Evolutionary conservation across 2,329 filamentous ascomycete genomes (phyloP).

Genomic region (Phyllosticta citrichinensis): DNA sequence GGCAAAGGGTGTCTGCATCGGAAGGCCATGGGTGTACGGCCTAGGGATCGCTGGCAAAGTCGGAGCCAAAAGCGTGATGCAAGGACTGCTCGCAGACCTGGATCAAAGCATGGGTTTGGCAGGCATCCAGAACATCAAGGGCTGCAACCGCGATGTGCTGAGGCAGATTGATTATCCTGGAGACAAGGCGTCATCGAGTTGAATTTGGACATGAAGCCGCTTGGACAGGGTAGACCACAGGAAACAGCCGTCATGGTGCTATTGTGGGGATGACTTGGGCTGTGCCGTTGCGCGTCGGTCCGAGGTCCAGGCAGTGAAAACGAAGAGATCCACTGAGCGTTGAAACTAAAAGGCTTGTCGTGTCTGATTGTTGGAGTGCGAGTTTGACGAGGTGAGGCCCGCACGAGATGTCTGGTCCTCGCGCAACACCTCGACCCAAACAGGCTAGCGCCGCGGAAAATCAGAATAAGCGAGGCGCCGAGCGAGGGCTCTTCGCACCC

Average conservation of each 20-base stretch:
- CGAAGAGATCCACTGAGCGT: too few species aligned
- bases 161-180: constrained; percentile 3
- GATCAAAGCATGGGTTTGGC: constrained; percentile 20
- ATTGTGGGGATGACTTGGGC: background rate
- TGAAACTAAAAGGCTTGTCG: too few species aligned
- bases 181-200: constrained; percentile 1
- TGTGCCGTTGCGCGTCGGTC: background rate
- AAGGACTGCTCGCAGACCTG: constrained; percentile 12
- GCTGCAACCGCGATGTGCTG: constrained; percentile 1
- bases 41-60: constrained; percentile 45
- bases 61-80: constrained; percentile 37
- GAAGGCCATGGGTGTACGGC: constrained; percentile 49
- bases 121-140: constrained; percentile 16
- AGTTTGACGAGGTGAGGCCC: background rate
- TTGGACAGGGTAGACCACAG: background rate
- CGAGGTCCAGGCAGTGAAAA: too few species aligned
- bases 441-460: background rate
- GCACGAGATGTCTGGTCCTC: background rate
- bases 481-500: background rate
- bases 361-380: too few species aligned
- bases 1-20: constrained; percentile 48
- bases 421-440: background rate
- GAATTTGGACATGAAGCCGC: background rate
- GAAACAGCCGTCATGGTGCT: background rate
- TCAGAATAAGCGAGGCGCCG: background rate